These are phyloP conservation scores for Jimgerdemannia flammicorona DNA, from an alignment of 192 early-diverging fungal genomes.

Conservation along the genomic window DNA sequence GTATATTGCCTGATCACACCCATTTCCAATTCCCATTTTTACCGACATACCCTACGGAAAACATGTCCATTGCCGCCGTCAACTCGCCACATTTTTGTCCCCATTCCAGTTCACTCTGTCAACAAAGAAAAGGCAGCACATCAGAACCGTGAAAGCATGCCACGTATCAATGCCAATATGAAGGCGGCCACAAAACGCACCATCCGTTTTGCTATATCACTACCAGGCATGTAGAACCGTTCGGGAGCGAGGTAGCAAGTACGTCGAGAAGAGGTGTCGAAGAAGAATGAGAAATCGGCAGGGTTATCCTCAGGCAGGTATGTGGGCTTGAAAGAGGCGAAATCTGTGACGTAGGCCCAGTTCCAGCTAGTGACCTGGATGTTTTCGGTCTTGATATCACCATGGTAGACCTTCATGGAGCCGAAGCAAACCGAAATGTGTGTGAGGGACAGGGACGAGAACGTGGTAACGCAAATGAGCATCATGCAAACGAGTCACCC, in stretches of 20 bases:
- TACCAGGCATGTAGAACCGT: constrained; percentile 79
- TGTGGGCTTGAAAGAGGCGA: constrained; percentile 90
- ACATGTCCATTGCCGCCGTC: constrained; percentile 90
- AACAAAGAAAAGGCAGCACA: constrained; percentile 6
- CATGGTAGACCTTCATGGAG: constrained; percentile 65
- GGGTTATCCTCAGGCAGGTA: constrained; percentile 95
- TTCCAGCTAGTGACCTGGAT: constrained; percentile 94
- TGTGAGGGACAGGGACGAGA: background rate
- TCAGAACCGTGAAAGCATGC: background rate
- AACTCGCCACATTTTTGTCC: constrained; percentile 39
- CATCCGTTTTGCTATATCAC: constrained; percentile 51
- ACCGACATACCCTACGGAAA: constrained; percentile 74
- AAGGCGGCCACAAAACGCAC: constrained; percentile 13
- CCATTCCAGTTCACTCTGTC: constrained; percentile 28
- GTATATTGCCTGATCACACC: too few relatives aligned
- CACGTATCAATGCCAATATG: too few relatives aligned
- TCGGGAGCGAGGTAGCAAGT: constrained; percentile 96
- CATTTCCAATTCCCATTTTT: too few relatives aligned
- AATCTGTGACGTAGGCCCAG: constrained; percentile 88
- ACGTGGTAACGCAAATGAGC: background rate
- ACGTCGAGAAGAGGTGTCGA: constrained; percentile 86
- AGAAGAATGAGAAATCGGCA: constrained; percentile 94
- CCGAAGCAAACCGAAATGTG: background rate
- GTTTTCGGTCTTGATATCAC: constrained; percentile 97
- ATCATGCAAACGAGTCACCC: background rate